Conservation (phyloP, 2,329 filamentous ascomycete genomes). For the Rhynchosporium graminicola region DNA sequence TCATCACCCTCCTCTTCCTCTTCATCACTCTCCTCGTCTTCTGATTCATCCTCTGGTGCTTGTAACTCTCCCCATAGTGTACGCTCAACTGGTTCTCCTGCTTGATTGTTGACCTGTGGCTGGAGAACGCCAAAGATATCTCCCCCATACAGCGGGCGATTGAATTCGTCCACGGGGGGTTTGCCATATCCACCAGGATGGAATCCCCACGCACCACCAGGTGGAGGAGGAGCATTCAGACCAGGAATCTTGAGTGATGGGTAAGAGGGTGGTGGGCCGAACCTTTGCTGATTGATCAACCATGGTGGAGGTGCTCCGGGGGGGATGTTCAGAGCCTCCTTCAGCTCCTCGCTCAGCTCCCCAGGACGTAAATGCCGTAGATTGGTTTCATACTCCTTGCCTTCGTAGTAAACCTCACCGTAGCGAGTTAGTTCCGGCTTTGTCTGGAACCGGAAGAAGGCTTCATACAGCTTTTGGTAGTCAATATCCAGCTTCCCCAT, state of each 20-base stretch:
- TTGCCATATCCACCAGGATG: conserved; percentile 95
- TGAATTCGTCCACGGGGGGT: conserved; percentile 90
- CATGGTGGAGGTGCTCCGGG: conserved; percentile 92
- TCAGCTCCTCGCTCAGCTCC: conserved; percentile 84
- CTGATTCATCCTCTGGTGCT: conserved; percentile 73
- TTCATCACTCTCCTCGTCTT: conserved; percentile 68
- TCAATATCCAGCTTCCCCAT: conserved; percentile 98
- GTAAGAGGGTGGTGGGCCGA: conserved; percentile 91
- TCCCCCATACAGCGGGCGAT: conserved; percentile 86
- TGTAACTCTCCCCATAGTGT: conserved; percentile 92
- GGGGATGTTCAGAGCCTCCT: conserved; percentile 91
- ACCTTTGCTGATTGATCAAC: conserved; percentile 95
- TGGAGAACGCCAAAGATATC: conserved; percentile 86
- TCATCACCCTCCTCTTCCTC: conserved; percentile 61
- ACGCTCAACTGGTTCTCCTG: conserved; percentile 81
- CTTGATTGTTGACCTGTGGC: conserved; percentile 59
- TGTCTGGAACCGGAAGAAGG: conserved; percentile 96
- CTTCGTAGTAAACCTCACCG: conserved; percentile 99
- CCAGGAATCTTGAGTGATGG: conserved; percentile 94
- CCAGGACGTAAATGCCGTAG: conserved; percentile 86
- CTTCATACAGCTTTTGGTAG: conserved; percentile 97
- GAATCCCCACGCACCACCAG: conserved; percentile 91
- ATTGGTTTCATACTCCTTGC: conserved; percentile 97
- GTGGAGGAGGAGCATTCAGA: conserved; percentile 87
- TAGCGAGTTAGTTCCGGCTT: conserved; percentile 93